Conservation (phyloP, 129 eudicot species). For the Centaurea solstitialis region DNA sequence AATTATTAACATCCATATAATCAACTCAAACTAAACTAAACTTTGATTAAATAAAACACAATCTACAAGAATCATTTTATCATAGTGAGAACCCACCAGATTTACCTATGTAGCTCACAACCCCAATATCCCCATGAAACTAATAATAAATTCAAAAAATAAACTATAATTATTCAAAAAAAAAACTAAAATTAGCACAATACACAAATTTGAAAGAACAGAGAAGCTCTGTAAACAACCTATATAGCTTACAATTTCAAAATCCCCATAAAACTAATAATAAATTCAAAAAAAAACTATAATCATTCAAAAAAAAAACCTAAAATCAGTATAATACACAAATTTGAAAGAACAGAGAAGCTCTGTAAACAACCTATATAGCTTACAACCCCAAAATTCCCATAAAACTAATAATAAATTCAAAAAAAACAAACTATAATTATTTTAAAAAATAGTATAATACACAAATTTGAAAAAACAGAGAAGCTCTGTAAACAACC, state of each 20-base stretch:
- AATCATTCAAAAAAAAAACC: too few species aligned
- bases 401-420: not conserved
- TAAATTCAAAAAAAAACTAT: not conserved
- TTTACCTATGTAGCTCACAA: not conserved
- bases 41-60: not conserved
- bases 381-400: too few species aligned
- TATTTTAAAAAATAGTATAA: too few species aligned
- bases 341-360: not conserved
- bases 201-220: too few species aligned
- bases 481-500: too few species aligned
- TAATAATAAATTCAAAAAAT: not conserved
- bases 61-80: not conserved
- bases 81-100: constrained; percentile 6
- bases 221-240: too few species aligned
- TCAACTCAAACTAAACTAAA: not conserved
- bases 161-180: not conserved
- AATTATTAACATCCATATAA: not conserved
- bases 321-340: not conserved
- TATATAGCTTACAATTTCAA: too few species aligned
- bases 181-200: too few species aligned
- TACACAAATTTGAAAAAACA: too few species aligned
- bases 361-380: not conserved
- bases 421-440: not conserved
- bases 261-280: too few species aligned
- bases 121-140: not conserved